Evolutionary conservation across 2,329 filamentous ascomycete species (phyloP).

Genomic region (Colletotrichum costaricense): DNA sequence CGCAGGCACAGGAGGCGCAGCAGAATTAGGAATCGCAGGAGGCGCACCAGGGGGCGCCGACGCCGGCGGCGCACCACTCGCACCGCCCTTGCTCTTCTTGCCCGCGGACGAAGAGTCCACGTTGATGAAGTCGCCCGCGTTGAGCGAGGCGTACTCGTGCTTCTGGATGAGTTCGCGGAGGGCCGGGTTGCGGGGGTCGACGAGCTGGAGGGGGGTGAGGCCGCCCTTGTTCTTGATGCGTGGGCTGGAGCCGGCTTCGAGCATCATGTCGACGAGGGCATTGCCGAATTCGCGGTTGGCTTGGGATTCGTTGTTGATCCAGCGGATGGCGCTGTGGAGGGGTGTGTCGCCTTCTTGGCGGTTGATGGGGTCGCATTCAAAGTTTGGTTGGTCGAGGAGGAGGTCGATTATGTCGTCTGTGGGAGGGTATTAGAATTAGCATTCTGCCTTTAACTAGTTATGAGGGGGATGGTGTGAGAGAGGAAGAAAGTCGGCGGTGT

Average conservation of each 20-base stretch:
- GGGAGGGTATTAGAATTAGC: neutral
- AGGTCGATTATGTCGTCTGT: constrained; percentile 83
- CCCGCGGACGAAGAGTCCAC: constrained; percentile 41
- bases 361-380: constrained; percentile 86
- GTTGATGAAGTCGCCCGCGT: constrained; percentile 67
- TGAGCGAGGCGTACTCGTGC: constrained; percentile 74
- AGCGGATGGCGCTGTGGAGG: constrained; percentile 82
- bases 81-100: neutral
- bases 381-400: constrained; percentile 84
- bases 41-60: constrained; percentile 11
- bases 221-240: constrained; percentile 76
- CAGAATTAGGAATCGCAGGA: constrained; percentile 13
- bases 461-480: neutral
- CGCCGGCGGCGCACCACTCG: neutral
- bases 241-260: constrained; percentile 77
- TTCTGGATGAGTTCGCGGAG: constrained; percentile 74
- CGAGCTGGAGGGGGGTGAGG: constrained; percentile 77
- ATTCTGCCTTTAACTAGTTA: neutral
- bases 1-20: constrained; percentile 38
- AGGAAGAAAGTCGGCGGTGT: neutral
- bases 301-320: constrained; percentile 75
- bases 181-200: constrained; percentile 75
- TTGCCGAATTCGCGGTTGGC: constrained; percentile 73
- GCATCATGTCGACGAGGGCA: constrained; percentile 80
- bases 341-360: constrained; percentile 80